Base-by-base conservation (phyloP, 805 yeast genomes). In the Candida ovalis region DNA sequence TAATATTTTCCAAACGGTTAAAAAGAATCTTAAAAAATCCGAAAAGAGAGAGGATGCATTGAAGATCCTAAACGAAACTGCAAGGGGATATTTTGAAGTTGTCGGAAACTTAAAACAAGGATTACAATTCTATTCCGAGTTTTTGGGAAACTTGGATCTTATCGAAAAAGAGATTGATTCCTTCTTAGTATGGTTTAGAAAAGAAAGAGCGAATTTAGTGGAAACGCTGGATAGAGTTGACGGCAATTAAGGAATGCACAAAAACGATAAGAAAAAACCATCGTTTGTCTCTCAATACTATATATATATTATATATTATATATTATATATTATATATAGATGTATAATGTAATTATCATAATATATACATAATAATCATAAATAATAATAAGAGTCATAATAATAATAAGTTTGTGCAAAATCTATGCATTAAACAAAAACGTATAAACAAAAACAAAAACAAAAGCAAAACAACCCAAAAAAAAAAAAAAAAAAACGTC, bases 91-190 rank as follows among this genome's bases (percentile, higher is more conserved):
- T 57, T 63, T 73, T 25, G 88, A 85, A 56, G 72, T 88, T 2
- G 63, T 75, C 17, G 68, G 73, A 4, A 85, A 87, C 59, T 62
- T 88, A 24, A 75, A 75, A 27, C 86, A 85, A 56, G 97, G 96
- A 0, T 57, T 78, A 0, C 74, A 75, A 46, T 90, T 90, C 60
- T 91, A 91, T 67, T 73, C 73, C 35, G 85, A 82, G 45, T 77
- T 88, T 51, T 67, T 75, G 27, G 63, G 63, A 8, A 76, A 77
- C 45, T 32, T 56, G 80, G 76, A 32, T n/a, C 41, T 30, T 15
- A 44, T 47, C 12, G 48, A 39, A 12, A 24, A 37, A 74, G 84
- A 52, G 80, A 77, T 51, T 67, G 69, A 73, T 27, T 59, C 66
- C 13, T 45, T 51, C 18, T 32, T 57, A 12, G 18, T 13, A 13